A percentile compares a stretch with the other conserved stretches of the same genome.
These are phyloP conservation scores for Sarocladium strictum DNA, from an alignment of 2,329 filamentous ascomycete genomes.

Conservation along the genomic window DNA sequence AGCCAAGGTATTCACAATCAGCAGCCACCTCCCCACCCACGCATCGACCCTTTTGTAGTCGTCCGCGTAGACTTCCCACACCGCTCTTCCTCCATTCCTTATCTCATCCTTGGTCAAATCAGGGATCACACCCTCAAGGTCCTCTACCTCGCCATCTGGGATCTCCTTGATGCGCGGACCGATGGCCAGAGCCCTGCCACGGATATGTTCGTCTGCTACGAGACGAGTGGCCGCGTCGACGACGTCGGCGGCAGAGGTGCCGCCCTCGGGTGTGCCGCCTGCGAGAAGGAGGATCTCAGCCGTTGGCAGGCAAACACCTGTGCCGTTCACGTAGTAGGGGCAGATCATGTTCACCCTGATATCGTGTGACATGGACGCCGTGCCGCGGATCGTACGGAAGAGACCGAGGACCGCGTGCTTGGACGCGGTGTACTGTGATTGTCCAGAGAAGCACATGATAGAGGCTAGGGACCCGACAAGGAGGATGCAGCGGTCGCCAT, in stretches of 20 bases:
- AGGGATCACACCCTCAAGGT: slow-evolving; percentile 20
- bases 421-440: slow-evolving; percentile 50
- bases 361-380: slow-evolving; percentile 33
- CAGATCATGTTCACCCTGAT: slow-evolving; percentile 60
- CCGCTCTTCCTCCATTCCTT: slow-evolving; percentile 33
- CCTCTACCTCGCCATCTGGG: slow-evolving; percentile 11
- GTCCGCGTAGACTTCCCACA: slow-evolving; percentile 57
- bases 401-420: slow-evolving; percentile 64
- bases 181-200: slow-evolving; percentile 51
- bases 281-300: slow-evolving; percentile 46
- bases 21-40: slow-evolving; percentile 48
- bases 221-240: slow-evolving; percentile 58
- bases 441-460: slow-evolving; percentile 35
- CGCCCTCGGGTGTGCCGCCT: slow-evolving; percentile 34
- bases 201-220: slow-evolving; percentile 50
- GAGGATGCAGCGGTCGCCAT: slow-evolving; percentile 52
- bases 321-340: slow-evolving; percentile 61
- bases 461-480: slow-evolving; percentile 59
- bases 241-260: slow-evolving; percentile 51
- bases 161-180: slow-evolving; percentile 42
- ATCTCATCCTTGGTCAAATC: slow-evolving; percentile 27
- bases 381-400: slow-evolving; percentile 51
- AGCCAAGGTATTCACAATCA: slow-evolving; percentile 46
- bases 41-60: slow-evolving; percentile 51
- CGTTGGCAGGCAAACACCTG: slow-evolving; percentile 43